A percentile compares a stretch with the other conserved stretches of the same genome.
phyloP scores from a whole-genome alignment of 495 filamentous ascomycete genomes.

The Penicillium egyptiacum region DNA sequence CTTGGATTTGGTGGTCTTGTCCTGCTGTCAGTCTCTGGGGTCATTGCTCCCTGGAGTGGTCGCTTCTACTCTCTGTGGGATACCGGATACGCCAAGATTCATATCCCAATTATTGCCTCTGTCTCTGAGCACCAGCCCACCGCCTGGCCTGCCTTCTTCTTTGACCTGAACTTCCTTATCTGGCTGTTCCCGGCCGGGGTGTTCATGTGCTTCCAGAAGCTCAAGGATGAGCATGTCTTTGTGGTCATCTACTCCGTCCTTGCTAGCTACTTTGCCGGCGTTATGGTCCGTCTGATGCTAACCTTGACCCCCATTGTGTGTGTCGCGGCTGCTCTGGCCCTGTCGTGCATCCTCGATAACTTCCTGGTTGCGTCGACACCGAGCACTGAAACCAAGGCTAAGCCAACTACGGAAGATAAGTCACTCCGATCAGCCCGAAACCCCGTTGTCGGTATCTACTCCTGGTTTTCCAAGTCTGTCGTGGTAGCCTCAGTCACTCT shows the following conservation, averaged over 20 bases:
- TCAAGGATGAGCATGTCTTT: constrained; percentile 97
- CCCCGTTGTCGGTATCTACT: constrained; percentile 82
- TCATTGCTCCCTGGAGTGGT: constrained; percentile 96
- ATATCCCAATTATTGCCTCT: constrained; percentile 99
- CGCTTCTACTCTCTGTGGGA: constrained; percentile 99
- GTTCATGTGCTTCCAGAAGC: constrained; percentile 93
- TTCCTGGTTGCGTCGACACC: constrained; percentile 66
- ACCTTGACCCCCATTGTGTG: constrained; percentile 96
- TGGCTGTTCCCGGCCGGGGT: constrained; percentile 99
- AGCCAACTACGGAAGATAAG: constrained; percentile 49
- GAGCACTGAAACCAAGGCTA: constrained; percentile 46
- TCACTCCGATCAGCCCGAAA: constrained; percentile 67
- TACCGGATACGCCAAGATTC: constrained; percentile 98
- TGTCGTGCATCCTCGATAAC: constrained; percentile 86
- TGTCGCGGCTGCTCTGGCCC: constrained; percentile 85
- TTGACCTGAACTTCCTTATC: constrained; percentile 96
- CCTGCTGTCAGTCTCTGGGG: constrained; percentile 77
- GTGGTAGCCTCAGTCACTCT: constrained; percentile 67
- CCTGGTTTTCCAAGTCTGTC: constrained; percentile 70
- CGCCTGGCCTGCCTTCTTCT: constrained; percentile 99
- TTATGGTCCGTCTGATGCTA: constrained; percentile 99
- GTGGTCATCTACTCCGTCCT: constrained; percentile 95
- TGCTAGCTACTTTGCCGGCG: constrained; percentile 96
- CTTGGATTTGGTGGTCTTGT: constrained; percentile 75
- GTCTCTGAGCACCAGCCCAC: constrained; percentile 99